Evolutionary conservation across 2,329 filamentous ascomycete genomes (phyloP).

Genomic region (Thielaviopsis musarum): DNA sequence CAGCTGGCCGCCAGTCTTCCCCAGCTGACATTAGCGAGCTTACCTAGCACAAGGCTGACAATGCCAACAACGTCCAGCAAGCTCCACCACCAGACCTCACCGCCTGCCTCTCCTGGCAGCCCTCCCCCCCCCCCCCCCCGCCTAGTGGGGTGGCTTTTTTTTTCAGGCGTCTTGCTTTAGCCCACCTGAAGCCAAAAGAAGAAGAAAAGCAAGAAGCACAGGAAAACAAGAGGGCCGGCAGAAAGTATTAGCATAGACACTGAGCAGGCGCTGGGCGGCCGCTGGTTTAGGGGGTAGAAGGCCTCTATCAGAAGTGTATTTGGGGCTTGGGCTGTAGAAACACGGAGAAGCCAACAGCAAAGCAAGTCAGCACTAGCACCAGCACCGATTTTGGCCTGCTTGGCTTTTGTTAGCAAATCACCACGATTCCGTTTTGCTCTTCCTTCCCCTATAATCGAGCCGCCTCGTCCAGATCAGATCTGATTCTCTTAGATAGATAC

Average conservation of each 20-base stretch:
- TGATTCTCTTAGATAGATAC: background rate
- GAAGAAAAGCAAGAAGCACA: too few species aligned
- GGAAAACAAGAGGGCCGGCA: background rate
- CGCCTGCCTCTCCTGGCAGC: background rate
- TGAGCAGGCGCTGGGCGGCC: too few species aligned
- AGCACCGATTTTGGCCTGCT: too few species aligned
- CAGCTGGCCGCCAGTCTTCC: background rate
- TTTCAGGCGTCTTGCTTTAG: background rate
- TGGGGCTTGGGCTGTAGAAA: background rate
- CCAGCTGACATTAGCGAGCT: background rate
- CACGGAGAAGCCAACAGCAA: background rate
- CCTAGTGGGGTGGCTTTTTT: background rate
- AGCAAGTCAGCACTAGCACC: background rate
- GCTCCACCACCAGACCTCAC: background rate
- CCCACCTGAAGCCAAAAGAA: background rate
- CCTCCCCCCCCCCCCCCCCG: too few species aligned
- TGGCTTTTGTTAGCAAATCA: background rate
- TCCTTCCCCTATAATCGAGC: background rate
- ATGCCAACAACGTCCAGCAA: background rate
- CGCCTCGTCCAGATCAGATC: background rate
- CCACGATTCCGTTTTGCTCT: background rate
- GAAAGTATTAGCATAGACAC: background rate
- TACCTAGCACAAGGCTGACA: background rate
- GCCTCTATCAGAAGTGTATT: too few species aligned
- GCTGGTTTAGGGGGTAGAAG: background rate